These are phyloP conservation scores for Geosmithia flava DNA, from an alignment of 2,329 filamentous ascomycete genomes.

Conservation along the genomic window DNA sequence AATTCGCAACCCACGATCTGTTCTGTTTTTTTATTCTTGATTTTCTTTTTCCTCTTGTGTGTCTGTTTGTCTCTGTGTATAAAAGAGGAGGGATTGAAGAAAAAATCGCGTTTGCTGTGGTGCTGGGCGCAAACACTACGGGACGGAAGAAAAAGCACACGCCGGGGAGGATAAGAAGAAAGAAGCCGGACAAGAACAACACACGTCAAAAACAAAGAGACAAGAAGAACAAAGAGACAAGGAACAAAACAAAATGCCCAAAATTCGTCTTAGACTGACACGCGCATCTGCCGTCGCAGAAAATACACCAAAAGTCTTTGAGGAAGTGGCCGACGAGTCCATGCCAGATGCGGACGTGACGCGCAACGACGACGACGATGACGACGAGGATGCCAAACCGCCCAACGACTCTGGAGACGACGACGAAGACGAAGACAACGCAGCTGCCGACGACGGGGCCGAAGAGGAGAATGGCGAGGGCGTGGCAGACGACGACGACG, in stretches of 20 bases:
- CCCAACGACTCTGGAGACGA: slow-evolving; percentile 19
- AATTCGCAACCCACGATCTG: no score
- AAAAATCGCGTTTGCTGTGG: no score
- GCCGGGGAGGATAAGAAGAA: no score
- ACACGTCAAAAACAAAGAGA: not conserved
- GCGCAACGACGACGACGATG: slow-evolving; percentile 25
- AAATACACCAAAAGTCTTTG: slow-evolving; percentile 28
- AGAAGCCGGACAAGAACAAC: no score
- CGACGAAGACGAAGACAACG: slow-evolving; percentile 17
- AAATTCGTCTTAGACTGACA: slow-evolving; percentile 19
- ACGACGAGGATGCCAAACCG: slow-evolving; percentile 17
- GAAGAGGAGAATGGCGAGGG: slow-evolving; percentile 36
- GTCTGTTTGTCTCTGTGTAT: no score
- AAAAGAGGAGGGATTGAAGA: no score
- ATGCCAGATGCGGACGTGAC: slow-evolving; percentile 21
- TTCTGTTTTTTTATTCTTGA: no score
- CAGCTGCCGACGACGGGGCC: slow-evolving; percentile 37
- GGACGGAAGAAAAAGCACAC: no score
- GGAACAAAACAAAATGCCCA: not conserved
- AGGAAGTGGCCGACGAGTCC: slow-evolving; percentile 25
- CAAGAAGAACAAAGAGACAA: not conserved
- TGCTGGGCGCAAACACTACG: no score
- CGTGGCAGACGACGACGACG: slow-evolving; percentile 21
- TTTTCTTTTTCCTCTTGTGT: no score
- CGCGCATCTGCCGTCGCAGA: slow-evolving; percentile 17